phyloP scores from a whole-genome alignment of 305 asterid species.

The Solanum aculeatissimum region DNA sequence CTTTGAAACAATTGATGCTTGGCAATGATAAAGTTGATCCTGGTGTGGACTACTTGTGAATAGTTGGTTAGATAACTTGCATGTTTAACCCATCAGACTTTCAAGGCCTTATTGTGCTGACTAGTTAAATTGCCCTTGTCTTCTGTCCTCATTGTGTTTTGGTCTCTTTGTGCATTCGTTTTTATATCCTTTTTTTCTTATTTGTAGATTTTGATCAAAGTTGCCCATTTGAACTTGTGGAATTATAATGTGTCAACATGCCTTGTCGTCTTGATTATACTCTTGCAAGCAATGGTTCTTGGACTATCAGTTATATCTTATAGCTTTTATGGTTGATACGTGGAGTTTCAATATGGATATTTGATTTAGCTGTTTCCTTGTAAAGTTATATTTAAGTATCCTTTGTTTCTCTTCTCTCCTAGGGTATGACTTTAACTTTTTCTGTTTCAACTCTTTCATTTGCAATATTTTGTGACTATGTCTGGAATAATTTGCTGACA shows the following conservation, averaged over 20 bases:
- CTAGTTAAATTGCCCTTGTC: background rate
- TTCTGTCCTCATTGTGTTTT: background rate
- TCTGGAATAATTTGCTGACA: background rate
- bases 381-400: background rate
- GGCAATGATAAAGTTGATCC: background rate
- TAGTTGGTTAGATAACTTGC: background rate
- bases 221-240: background rate
- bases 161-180: background rate
- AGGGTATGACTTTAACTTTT: background rate
- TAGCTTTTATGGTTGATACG: background rate
- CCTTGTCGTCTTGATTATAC: background rate
- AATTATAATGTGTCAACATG: background rate
- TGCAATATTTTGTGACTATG: background rate
- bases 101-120: background rate
- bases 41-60: background rate
- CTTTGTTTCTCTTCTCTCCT: background rate
- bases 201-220: background rate
- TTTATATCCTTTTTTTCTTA: background rate
- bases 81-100: background rate
- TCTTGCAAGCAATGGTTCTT: background rate
- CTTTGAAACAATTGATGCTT: background rate
- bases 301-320: background rate
- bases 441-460: background rate
- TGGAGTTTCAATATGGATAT: background rate
- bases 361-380: background rate